Evolutionary conservation across 345 rosid genomes (phyloP), one percentile per base, ranked within the genome.

Genomic region (Eucalyptus brandiana): DNA sequence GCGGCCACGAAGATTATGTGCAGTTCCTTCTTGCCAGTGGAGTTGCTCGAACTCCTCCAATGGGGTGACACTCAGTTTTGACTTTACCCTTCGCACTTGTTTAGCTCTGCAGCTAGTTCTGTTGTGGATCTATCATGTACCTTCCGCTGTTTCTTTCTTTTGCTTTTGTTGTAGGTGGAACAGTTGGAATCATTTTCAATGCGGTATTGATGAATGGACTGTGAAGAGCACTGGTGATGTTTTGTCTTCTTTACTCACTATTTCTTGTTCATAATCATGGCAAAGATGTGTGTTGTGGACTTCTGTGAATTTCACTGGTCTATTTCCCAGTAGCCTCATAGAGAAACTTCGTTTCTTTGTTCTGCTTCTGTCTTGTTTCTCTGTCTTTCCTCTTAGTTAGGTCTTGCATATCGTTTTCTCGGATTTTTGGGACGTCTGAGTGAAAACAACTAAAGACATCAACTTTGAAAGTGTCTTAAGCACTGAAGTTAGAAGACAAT

Each of bases 161-260:
- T 86, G 50, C 11, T 49, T 32, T 65, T 44, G 69, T 15, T 83
- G 90, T 86, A 95, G 95, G 60, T 93, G 95, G 95, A 95, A 92
- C 69, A 92, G 95, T 89, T 94, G 95, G 95, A 95, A 94, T 91
- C 95, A 92, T 87, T 92, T 91, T 67, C 86, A 91, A 42, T 93
- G 95, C 92, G 76, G 88, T 4, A 89, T 92, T 26, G 90, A 92
- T 87, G 96, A 95, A 90, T 88, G 45, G 49, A 90, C 86, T n/a
- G 92, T 92, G 90, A 94, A 90, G 92, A 85, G 85, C 42, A 90
- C 91, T 15, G 93, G 91, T 93, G 87, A 50, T 53, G 21, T 58
- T 87, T 13, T 88, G 32, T 83, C 87, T 87, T 87, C 54, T n/a
- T 26, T 34, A 51, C 65, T 86, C 42, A 1, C 26, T 21, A 37